These are phyloP conservation scores for Leccinum pseudoinsigne DNA, from an alignment of 1,284 basidiomycete species.

Conservation along the genomic window DNA sequence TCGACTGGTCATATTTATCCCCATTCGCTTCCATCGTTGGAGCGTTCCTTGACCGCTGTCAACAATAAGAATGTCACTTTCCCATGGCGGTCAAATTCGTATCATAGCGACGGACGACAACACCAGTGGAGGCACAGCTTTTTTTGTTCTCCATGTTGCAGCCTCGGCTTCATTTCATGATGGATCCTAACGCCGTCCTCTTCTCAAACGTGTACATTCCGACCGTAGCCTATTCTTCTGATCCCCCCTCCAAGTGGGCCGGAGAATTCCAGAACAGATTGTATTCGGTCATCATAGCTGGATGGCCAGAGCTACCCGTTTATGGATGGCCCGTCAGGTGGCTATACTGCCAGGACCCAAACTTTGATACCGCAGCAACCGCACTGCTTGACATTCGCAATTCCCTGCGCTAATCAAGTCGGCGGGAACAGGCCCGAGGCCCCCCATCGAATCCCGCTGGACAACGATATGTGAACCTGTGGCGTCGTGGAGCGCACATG, in stretches of 20 bases:
- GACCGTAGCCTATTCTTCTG: constrained; percentile 4
- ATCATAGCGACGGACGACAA: constrained; percentile 26
- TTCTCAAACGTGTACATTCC: constrained; percentile 15
- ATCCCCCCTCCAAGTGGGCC: neutral
- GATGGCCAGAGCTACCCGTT: constrained; percentile 19
- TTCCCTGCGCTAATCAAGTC: neutral
- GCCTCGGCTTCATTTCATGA: constrained; percentile 9
- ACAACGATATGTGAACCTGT: constrained; percentile 17
- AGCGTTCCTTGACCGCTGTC: constrained; percentile 13
- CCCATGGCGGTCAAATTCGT: constrained; percentile 28
- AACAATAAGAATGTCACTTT: constrained; percentile 23
- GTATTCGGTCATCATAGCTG: constrained; percentile 6
- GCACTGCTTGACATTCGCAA: neutral
- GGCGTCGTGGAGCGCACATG: constrained; percentile 19
- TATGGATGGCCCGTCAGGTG: constrained; percentile 18
- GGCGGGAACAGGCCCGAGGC: neutral
- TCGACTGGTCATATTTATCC: constrained; percentile 19
- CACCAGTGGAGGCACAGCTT: constrained; percentile 4
- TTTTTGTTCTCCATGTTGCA: constrained; percentile 6
- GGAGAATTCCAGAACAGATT: constrained; percentile 10
- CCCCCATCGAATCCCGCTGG: neutral
- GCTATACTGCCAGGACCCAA: constrained; percentile 6
- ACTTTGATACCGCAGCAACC: constrained; percentile 8
- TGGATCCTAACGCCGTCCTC: constrained; percentile 13
- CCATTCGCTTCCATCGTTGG: constrained; percentile 19